Percentiles rank a stretch among this genome's conserved stretches.
phyloP scores from a whole-genome alignment of 2,329 filamentous ascomycete species.

The Aureobasidium lini region DNA sequence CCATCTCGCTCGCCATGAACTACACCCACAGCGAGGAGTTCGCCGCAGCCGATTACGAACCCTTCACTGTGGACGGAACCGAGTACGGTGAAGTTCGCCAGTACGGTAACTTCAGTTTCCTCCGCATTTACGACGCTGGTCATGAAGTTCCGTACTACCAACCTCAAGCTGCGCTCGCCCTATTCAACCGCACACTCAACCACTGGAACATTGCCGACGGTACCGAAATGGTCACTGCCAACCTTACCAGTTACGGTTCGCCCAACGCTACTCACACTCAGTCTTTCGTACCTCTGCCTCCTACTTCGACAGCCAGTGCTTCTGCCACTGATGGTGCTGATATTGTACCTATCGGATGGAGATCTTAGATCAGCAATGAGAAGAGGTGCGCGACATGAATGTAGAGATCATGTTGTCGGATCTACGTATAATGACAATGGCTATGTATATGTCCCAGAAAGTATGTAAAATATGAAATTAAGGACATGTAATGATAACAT shows the following conservation, averaged over 20 bases:
- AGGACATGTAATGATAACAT: too few species aligned
- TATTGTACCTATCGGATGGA: background rate
- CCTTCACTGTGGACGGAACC: constrained; percentile 30
- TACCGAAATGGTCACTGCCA: constrained; percentile 26
- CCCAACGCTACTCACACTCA: constrained; percentile 35
- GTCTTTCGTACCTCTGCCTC: constrained; percentile 28
- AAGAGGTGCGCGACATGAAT: too few species aligned
- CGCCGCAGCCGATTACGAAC: constrained; percentile 23
- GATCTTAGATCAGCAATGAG: background rate
- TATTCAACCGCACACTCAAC: constrained; percentile 32
- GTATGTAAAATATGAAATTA: too few species aligned
- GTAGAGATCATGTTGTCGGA: too few species aligned
- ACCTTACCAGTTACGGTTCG: constrained; percentile 26
- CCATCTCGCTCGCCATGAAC: constrained; percentile 37
- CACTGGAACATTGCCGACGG: constrained; percentile 32
- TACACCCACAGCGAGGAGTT: constrained; percentile 30
- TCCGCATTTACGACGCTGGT: constrained; percentile 31
- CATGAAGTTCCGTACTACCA: constrained; percentile 37
- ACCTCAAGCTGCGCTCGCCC: constrained; percentile 26
- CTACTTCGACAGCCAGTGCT: constrained; percentile 17
- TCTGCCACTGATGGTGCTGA: background rate
- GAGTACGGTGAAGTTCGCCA: constrained; percentile 34
- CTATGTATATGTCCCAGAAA: too few species aligned
- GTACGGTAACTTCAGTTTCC: constrained; percentile 25
- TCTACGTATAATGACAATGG: too few species aligned